Base-by-base conservation (phyloP, 495 filamentous ascomycete species). In the Pseudomonodictys pantanalensis region DNA sequence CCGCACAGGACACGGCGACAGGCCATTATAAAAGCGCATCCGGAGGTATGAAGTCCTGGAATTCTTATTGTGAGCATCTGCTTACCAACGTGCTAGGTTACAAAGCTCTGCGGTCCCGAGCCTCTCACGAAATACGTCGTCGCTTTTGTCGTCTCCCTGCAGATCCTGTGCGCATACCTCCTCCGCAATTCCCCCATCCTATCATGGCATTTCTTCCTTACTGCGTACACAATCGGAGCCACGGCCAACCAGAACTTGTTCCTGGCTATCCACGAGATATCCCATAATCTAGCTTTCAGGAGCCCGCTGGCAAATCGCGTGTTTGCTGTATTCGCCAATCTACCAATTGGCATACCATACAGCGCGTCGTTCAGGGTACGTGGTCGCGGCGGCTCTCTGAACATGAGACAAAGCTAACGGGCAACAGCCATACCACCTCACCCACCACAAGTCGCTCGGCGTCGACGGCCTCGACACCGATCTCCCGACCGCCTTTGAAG, bases 161-260 rank as follows among this genome's bases (percentile, higher is more conserved):
- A 99, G 72, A 61, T 96, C 39, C 69, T 81, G 53, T 88, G 87
- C 74, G 91, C 91, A 56, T 89, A 89, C 65, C 75, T 87, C 22
- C 83, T 99, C 39, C 87, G 86, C 47, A 76, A 91, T 64, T 88
- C 88, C 2, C 76, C 91, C 20, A 83, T 97, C 72, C 80, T 92
- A 58, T 92, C 90, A 63, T 89, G 82, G 79, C 78, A 75, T 20
- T 96, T 92, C 80, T 83, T 95, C 75, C 78, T 87, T 39, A 87
- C 89, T 0, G 90, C 89, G 55, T 99, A 99, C 77, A 75, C 96
- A 57, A 82, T 99, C 61, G 95, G 95, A 56, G 95, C 93, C 7
- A 99, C 95, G 0, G 83, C 91, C 35, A 99, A 97, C 80, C 95
- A 97, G 79, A 99, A 99, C 74, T 82, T 97, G 26, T 99, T 99